Evolutionary conservation across 1,139 yeast genomes (phyloP).

Genomic region (Hanseniaspora uvarum): DNA sequence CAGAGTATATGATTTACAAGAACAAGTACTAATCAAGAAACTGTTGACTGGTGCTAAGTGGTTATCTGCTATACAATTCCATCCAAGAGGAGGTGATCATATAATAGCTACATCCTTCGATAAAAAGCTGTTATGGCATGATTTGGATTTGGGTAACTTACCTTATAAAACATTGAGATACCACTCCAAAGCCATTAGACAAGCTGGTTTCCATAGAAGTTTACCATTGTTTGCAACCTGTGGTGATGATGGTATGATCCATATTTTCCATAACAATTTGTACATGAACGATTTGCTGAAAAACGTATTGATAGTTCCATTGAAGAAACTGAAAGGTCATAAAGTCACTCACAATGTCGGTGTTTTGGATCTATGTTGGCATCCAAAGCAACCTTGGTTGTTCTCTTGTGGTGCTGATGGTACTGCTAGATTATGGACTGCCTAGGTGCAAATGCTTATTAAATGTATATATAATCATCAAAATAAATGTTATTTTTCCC

Average conservation of each 20-base stretch:
- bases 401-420: conserved; percentile 98
- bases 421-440: conserved; percentile 92
- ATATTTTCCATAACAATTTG: conserved; percentile 93
- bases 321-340: conserved; percentile 92
- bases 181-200: conserved; percentile 88
- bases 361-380: conserved; percentile 87
- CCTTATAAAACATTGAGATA: conserved; percentile 94
- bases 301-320: conserved; percentile 89
- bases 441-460: conserved; percentile 32
- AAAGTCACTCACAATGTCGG: conserved; percentile 70
- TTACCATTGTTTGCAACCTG: conserved; percentile 90
- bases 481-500: neutral
- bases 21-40: conserved; percentile 72
- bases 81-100: conserved; percentile 84
- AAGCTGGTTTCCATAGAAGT: conserved; percentile 76
- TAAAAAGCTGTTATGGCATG: conserved; percentile 95
- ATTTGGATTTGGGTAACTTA: conserved; percentile 73
- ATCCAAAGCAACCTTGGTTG: conserved; percentile 97
- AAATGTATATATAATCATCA: neutral
- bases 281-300: conserved; percentile 84
- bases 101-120: conserved; percentile 87
- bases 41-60: conserved; percentile 92
- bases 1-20: conserved; percentile 80
- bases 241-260: conserved; percentile 89
- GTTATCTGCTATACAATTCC: conserved; percentile 84